A percentile compares a stretch with the other conserved stretches of the same genome.
Conservation (phyloP, 129 eudicot species). For the Lactuca sativa region DNA sequence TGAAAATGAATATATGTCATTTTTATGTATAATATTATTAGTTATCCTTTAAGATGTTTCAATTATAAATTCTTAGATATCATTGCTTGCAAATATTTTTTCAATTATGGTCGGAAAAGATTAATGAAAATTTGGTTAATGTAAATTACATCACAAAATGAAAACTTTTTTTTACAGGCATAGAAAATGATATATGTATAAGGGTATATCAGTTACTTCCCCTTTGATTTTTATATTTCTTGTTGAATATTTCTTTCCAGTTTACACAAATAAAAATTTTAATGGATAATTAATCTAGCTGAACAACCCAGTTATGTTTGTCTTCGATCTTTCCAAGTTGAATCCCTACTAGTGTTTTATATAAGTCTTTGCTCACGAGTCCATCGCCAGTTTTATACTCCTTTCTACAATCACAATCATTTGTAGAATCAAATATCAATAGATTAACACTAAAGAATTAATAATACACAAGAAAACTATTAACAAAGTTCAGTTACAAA, state of each 20-base stretch:
- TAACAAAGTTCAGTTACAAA: too few species aligned
- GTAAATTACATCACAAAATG: neutral
- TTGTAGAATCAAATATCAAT: neutral
- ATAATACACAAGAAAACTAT: neutral
- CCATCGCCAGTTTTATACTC: slow-evolving; percentile 44
- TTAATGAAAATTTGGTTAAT: neutral
- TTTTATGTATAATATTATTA: too few species aligned
- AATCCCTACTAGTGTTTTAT: slow-evolving; percentile 53
- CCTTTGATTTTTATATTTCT: neutral
- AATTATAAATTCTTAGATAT: too few species aligned
- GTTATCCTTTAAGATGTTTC: too few species aligned
- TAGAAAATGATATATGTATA: neutral
- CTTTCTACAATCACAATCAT: slow-evolving; percentile 37
- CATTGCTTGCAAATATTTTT: too few species aligned
- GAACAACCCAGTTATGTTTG: slow-evolving; percentile 68
- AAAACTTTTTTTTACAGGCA: neutral
- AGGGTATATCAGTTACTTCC: neutral
- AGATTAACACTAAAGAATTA: neutral
- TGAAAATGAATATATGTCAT: too few species aligned
- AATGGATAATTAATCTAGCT: slow-evolving; percentile 35
- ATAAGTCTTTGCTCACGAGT: slow-evolving; percentile 38
- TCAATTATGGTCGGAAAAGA: too few species aligned
- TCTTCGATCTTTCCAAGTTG: slow-evolving; percentile 63
- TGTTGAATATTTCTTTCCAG: neutral
- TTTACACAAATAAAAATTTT: neutral